These are phyloP conservation scores for Cryphonectria nitschkei DNA, from an alignment of 2,329 filamentous ascomycete genomes.

Conservation along the genomic window DNA sequence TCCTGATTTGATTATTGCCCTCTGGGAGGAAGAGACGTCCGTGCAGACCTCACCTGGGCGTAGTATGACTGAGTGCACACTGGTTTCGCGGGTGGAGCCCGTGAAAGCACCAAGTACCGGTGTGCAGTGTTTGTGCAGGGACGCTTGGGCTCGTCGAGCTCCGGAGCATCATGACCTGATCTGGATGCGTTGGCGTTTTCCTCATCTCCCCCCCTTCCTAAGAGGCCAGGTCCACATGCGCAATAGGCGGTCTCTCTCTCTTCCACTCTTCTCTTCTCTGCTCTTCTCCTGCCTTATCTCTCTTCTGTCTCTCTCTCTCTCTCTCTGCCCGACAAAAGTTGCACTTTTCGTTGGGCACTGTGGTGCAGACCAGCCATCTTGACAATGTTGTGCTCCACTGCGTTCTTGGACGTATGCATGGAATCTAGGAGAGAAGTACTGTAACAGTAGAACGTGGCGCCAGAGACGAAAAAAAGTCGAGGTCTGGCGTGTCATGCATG, in stretches of 20 bases:
- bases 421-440: not conserved
- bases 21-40: not conserved
- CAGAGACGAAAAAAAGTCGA: not conserved
- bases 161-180: conserved; percentile 17
- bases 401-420: not conserved
- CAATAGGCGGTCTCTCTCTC: not conserved
- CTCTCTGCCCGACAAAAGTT: not conserved
- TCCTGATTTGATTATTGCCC: not conserved
- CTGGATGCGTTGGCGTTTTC: conserved; percentile 5
- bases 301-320: not conserved
- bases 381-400: not conserved
- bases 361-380: not conserved
- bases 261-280: not conserved
- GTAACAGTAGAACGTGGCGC: not conserved
- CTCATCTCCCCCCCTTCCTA: not conserved
- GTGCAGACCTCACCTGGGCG: not conserved
- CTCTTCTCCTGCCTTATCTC: not conserved
- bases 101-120: conserved; percentile 14
- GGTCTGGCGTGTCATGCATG: not conserved
- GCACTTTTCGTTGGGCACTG: not conserved
- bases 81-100: conserved; percentile 9
- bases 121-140: conserved; percentile 10
- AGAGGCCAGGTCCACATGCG: not conserved
- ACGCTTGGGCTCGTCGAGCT: conserved; percentile 6
- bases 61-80: not conserved